Evolutionary conservation across 768 basidiomycete species (phyloP), one percentile per base, ranked within the genome.

Genomic region (Termitomyces sp.): DNA sequence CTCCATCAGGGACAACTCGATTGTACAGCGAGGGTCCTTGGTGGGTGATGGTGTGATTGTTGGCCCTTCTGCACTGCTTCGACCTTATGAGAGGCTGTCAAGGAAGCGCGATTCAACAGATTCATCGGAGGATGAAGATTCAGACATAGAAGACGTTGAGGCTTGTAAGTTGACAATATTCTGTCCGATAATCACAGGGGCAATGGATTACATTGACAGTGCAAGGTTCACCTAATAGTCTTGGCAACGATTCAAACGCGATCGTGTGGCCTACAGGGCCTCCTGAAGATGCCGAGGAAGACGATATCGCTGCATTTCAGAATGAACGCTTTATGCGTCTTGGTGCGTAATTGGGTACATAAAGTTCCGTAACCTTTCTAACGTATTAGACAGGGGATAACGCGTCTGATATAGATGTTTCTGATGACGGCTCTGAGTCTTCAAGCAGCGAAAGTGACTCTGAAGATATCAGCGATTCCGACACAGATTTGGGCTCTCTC

Each of bases 11-110:
- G 86, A 89, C 58, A 81, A 79, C 46, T 84, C 84, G 56, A 73
- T 69, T 6, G 75, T 99, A n/a, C 82, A 83, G 12, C 77, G 76
- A 36, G 96, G 97, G 0, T 90, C 86, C 63, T 70, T 99, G 62
- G 78, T 98, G 33, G 93, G 86, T 0, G 90, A 95, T 63, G 87
- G 83, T 18, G 94, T 95, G 1, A 76, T 81, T 34, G 70, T 98
- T 16, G 95, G 94, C 0, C 86, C 87, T n/a, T 75, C 81, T 39
- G 89, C 87, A 9, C 74, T 67, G 46, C 67, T 97, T 51, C 73
- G 75, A 48, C 82, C 85, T 16, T 96, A 93, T 67, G 85, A 87
- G 63, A 78, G 90, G 54, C 73, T 98, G 59, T 89, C 88, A n/a
- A 82, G 72, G 66, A 78, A 72, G 69, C 73, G 74, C 44, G 76